Percentiles rank a stretch among this genome's conserved stretches.
Conservation (phyloP, 805 yeast species). For the Groenewaldozyma salmanticensis region DNA sequence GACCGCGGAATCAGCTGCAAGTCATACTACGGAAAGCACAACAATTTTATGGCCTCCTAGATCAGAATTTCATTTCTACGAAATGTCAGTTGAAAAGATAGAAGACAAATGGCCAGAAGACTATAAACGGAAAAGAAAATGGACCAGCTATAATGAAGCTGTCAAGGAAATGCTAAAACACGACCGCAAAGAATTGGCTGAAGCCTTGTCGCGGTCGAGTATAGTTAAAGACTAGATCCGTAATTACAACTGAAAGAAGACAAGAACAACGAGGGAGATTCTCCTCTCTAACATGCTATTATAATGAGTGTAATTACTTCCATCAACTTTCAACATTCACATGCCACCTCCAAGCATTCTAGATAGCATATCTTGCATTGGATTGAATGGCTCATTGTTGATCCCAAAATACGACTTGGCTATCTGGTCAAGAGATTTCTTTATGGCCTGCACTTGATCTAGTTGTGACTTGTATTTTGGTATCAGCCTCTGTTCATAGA, state of each 20-base stretch:
- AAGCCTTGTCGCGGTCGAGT: constrained; percentile 21
- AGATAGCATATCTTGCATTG: neutral
- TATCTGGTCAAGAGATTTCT: constrained; percentile 41
- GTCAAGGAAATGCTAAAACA: constrained; percentile 22
- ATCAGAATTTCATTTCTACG: constrained; percentile 83
- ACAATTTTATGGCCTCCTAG: constrained; percentile 45
- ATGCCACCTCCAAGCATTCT: neutral
- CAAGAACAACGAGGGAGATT: neutral
- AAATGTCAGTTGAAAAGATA: constrained; percentile 52
- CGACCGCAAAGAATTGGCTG: constrained; percentile 24
- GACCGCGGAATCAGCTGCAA: too few relatives aligned
- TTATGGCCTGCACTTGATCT: constrained; percentile 30
- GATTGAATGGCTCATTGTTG: neutral
- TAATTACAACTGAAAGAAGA: neutral
- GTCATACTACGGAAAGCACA: constrained; percentile 4
- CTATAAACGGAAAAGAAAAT: constrained; percentile 49
- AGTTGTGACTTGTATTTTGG: constrained; percentile 35
- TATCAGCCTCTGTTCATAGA: constrained; percentile 42
- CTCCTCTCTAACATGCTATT: too few relatives aligned
- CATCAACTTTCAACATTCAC: neutral
- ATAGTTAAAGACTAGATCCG: constrained; percentile 3
- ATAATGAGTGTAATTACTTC: too few relatives aligned
- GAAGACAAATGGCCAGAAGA: constrained; percentile 70
- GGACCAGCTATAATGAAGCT: constrained; percentile 43
- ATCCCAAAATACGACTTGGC: constrained; percentile 59